phyloP scores from a whole-genome alignment of 2,329 filamentous ascomycete genomes.

The Bisporella sp. region DNA sequence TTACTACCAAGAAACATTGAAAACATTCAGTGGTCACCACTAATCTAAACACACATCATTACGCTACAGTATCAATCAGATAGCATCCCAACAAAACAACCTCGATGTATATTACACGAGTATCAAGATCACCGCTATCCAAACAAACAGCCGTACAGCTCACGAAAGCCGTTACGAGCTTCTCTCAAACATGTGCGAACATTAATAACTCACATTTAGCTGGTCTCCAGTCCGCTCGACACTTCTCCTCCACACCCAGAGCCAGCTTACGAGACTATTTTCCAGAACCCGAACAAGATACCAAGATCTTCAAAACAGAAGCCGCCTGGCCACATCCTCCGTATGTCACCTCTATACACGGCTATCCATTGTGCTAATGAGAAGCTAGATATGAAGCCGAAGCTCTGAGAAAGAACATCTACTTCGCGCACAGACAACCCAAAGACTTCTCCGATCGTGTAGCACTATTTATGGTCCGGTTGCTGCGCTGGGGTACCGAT shows the following conservation, averaged over 20 bases:
- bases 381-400: constrained; percentile 58
- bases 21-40: too few species aligned
- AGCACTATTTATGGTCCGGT: constrained; percentile 69
- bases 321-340: constrained; percentile 52
- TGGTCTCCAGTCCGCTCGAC: constrained; percentile 8
- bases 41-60: too few species aligned
- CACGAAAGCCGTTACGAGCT: constrained; percentile 18
- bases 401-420: constrained; percentile 66
- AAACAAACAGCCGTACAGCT: constrained; percentile 20
- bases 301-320: constrained; percentile 49
- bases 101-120: constrained; percentile 22
- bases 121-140: constrained; percentile 18
- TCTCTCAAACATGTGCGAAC: constrained; percentile 15
- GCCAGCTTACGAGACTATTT: constrained; percentile 24
- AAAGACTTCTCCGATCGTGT: constrained; percentile 68
- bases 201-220: constrained; percentile 11
- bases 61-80: too few species aligned
- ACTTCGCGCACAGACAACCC: constrained; percentile 69
- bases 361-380: not conserved
- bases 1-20: too few species aligned
- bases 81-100: too few species aligned
- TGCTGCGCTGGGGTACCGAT: constrained; percentile 76
- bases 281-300: constrained; percentile 22
- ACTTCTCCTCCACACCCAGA: constrained; percentile 23
- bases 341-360: constrained; percentile 12